phyloP scores from a whole-genome alignment of 495 filamentous ascomycete genomes.

The Neurospora pannonica region DNA sequence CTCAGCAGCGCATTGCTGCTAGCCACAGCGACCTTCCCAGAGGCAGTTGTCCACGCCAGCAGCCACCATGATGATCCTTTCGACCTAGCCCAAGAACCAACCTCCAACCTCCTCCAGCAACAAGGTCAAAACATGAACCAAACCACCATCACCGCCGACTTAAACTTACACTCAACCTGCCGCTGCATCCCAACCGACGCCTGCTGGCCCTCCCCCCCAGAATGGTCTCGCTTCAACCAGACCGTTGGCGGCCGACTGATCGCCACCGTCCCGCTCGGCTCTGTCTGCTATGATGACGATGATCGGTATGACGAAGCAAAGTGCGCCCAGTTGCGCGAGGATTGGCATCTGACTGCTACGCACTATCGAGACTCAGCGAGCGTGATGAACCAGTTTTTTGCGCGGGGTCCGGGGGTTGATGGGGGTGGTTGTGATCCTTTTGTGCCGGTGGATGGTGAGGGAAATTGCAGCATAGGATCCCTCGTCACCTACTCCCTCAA shows the following conservation, averaged over 20 bases:
- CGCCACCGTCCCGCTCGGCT: slow-evolving; percentile 36
- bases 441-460: too few species aligned
- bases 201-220: slow-evolving; percentile 31
- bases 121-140: too few species aligned
- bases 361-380: slow-evolving; percentile 35
- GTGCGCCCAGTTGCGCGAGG: slow-evolving; percentile 5
- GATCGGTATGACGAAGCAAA: slow-evolving; percentile 6
- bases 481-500: slow-evolving; percentile 44
- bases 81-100: neutral
- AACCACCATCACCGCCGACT: neutral
- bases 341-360: slow-evolving; percentile 12
- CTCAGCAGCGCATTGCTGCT: neutral
- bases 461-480: slow-evolving; percentile 38
- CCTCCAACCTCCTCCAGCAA: neutral
- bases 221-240: slow-evolving; percentile 32
- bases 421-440: neutral
- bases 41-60: too few species aligned
- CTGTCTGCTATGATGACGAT: slow-evolving; percentile 28
- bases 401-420: neutral
- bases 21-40: neutral
- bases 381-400: slow-evolving; percentile 33
- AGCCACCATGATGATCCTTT: too few species aligned
- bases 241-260: slow-evolving; percentile 32
- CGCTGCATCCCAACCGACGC: slow-evolving; percentile 43
- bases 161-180: slow-evolving; percentile 28